Conservation (phyloP, 2,329 filamentous ascomycete species). For the Fusarium irregulare region DNA sequence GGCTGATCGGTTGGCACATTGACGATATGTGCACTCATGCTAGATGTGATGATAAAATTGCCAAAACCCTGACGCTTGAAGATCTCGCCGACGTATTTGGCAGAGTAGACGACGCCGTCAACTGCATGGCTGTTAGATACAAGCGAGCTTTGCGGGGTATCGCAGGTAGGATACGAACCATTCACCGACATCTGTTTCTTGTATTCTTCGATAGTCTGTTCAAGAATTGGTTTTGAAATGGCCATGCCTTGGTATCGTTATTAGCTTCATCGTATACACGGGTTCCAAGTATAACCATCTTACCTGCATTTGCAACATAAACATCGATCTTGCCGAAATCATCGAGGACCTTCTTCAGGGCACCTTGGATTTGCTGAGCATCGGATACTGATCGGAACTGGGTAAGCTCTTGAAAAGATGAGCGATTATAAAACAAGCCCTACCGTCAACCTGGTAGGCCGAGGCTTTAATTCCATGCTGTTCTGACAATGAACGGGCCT, state of each 20-base stretch:
- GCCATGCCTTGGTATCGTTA: conserved; percentile 12
- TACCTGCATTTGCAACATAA: conserved; percentile 45
- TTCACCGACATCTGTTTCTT: conserved; percentile 64
- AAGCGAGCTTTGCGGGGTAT: neutral
- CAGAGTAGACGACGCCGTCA: conserved; percentile 59
- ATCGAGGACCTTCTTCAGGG: conserved; percentile 31
- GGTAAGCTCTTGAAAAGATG: neutral
- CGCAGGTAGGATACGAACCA: conserved; percentile 48
- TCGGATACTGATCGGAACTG: conserved; percentile 53
- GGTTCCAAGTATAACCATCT: conserved; percentile 40
- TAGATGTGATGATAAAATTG: conserved; percentile 63
- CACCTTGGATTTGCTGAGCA: conserved; percentile 42
- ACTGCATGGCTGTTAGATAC: conserved; percentile 49
- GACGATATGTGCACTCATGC: conserved; percentile 61
- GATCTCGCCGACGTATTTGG: conserved; percentile 57
- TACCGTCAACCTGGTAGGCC: conserved; percentile 58
- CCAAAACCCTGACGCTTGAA: conserved; percentile 58
- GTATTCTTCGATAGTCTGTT: conserved; percentile 64
- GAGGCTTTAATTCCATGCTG: conserved; percentile 52
- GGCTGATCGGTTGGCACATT: conserved; percentile 64
- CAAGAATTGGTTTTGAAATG: conserved; percentile 66
- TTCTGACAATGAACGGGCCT: conserved; percentile 49
- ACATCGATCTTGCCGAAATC: conserved; percentile 45
- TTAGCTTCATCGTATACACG: neutral
- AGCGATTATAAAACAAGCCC: neutral